Base-by-base conservation (phyloP, 768 basidiomycete species). In the Suillus subluteus region DNA sequence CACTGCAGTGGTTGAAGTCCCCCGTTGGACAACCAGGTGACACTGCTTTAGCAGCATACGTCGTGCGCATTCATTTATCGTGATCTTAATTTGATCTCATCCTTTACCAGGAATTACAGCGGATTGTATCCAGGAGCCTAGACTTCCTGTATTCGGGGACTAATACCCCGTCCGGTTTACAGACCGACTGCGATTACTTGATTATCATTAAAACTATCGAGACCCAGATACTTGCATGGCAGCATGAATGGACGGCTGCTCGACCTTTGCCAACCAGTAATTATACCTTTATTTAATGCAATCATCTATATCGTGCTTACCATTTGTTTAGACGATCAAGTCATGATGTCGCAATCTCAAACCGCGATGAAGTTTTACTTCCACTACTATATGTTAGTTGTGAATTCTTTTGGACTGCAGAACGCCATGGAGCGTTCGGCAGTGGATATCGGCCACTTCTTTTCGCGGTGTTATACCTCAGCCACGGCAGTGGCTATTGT, bases 391-490 rank as follows among this genome's bases (percentile, higher is more conserved):
- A 87, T 88, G 79, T 86, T 99, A 62, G 93, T 98, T 44, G 81
- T 98, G 66, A 96, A 98, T 74, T 97, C 96, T 1, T 99, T 99
- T 71, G 97, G 97, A 13, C 84, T 99, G 52, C 96, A 99, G 77
- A 93, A 97, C 73, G 95, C 97, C n/a, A 80, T 98, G 65, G 96
- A 97, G 78, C 85, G 87, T 23, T 83, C 86, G 4, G 79, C 85
- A 0, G 78, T 91, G 52, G 88, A 95, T 73, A 89, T 93, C 50
- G 89, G 89, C 0, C 89, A 95, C 79, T 95, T 95, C 80, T 95
- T 95, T 73, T 86, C 88, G 16, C 87, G 92, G 41, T 91, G 90
- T 67, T 88, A 95, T 75, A 83, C 86, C 4, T 84, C 87, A 11
- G 94, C 94, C 3, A 88, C 86, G 35, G 81, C 87, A 8, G 90